phyloP scores from a whole-genome alignment of 2,329 filamentous ascomycete genomes.

The Pseudogymnoascus sp. region DNA sequence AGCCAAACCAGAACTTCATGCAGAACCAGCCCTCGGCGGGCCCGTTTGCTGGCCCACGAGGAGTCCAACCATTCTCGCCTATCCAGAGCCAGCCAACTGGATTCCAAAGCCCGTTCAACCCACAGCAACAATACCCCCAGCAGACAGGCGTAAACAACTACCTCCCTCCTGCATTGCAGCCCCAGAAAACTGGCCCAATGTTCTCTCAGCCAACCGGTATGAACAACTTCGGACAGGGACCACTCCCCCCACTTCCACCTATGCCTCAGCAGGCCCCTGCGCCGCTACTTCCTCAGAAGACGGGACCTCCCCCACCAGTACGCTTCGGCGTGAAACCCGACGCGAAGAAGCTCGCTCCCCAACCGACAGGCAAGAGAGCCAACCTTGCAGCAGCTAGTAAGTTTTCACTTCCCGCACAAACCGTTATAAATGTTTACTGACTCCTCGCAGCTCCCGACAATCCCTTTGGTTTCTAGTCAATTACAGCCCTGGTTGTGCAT shows the following conservation, averaged over 20 bases:
- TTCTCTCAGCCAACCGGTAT: constrained; percentile 45
- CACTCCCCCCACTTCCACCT: constrained; percentile 40
- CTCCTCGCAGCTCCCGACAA: constrained; percentile 53
- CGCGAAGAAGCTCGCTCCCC: constrained; percentile 70
- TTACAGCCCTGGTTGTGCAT: not conserved
- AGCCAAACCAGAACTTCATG: constrained; percentile 46
- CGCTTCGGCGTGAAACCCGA: constrained; percentile 74
- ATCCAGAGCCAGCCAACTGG: constrained; percentile 45
- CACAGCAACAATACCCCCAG: constrained; percentile 31
- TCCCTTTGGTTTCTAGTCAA: constrained; percentile 58
- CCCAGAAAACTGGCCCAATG: constrained; percentile 50
- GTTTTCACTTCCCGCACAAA: constrained; percentile 36
- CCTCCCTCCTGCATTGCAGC: constrained; percentile 53
- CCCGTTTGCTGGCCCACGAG: constrained; percentile 49
- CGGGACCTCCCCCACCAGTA: constrained; percentile 78
- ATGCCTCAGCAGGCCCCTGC: constrained; percentile 51
- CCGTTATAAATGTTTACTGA: constrained; percentile 15
- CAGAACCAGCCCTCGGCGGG: constrained; percentile 37
- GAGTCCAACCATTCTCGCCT: constrained; percentile 41
- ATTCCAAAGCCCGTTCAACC: constrained; percentile 37
- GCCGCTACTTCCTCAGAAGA: constrained; percentile 69
- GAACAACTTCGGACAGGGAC: constrained; percentile 41
- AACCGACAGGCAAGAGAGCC: constrained; percentile 81
- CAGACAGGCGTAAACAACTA: constrained; percentile 46
- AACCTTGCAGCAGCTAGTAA: constrained; percentile 94